These are phyloP conservation scores for Cladosporium sp. DNA, from an alignment of 2,329 filamentous ascomycete species.

Conservation along the genomic window DNA sequence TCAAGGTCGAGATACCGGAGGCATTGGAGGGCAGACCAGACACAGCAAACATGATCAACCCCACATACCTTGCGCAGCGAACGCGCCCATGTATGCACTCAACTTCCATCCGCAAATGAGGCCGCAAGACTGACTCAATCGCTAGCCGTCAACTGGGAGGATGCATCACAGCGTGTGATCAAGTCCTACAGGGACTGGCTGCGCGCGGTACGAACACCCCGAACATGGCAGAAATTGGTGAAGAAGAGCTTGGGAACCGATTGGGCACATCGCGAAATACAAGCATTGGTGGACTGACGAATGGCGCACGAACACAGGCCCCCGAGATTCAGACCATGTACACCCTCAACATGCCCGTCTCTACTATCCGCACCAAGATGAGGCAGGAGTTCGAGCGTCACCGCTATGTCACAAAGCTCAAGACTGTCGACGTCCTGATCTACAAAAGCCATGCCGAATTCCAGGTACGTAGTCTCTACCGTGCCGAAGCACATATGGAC, in stretches of 20 bases:
- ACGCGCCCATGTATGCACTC: constrained; percentile 47
- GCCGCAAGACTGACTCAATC: constrained; percentile 17
- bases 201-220: constrained; percentile 71
- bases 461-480: constrained; percentile 61
- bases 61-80: constrained; percentile 74
- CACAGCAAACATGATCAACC: constrained; percentile 64
- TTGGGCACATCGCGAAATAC: not conserved
- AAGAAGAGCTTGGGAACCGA: constrained; percentile 4
- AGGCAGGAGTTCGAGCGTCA: constrained; percentile 96
- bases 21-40: constrained; percentile 10
- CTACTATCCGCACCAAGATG: constrained; percentile 84
- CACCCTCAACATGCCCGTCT: constrained; percentile 82
- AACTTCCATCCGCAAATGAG: not conserved
- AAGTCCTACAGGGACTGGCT: constrained; percentile 94
- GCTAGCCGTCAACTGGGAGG: constrained; percentile 79
- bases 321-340: constrained; percentile 98
- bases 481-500: not conserved
- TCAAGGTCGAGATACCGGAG: constrained; percentile 6
- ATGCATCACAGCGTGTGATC: constrained; percentile 83
- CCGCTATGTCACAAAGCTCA: constrained; percentile 85
- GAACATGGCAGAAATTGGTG: not conserved
- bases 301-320: constrained; percentile 54
- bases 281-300: constrained; percentile 9
- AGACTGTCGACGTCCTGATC: constrained; percentile 81
- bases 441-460: constrained; percentile 90